Base-by-base conservation (phyloP, 257 asterid genomes). In the Schizonepeta tenuifolia region DNA sequence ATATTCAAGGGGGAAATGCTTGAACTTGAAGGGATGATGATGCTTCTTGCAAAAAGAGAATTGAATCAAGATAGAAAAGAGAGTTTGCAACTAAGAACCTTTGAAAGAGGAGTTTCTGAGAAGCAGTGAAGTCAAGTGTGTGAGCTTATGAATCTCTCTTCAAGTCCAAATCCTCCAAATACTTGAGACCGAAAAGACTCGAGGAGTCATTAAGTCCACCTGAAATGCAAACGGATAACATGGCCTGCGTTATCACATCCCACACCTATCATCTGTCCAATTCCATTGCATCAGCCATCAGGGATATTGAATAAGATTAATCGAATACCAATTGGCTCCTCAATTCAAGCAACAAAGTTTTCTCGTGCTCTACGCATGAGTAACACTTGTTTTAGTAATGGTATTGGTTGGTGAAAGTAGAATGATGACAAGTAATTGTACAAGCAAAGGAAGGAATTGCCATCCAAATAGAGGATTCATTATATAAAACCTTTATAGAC, bases 251-350 rank as follows among this genome's bases (percentile, higher is more conserved):
- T 17, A 40, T 78, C 83, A n/a, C 86, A 84, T 31, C 46, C 18
- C 11, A 81, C 83, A 14, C 88, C 86, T 5, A 7, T 57, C 63
- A 13, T 26, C 63, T 2, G 1, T 24, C n/a, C 6, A 5, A 66
- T 73, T 60, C 88, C 86, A 81, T 4, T n/a, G 2, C 56, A 49
- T 70, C 56, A 84, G 20, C 1, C 56, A 49, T 70, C 56, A 84
- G 20, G 21, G 49, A 69, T 8, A n/a, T 54, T 17, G 88, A 76
- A 38, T 2, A 0, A 2, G 67, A 51, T 11, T 76, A 7, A 67
- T 65, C 14, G 53, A 26, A 69, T 5, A 11, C 57, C 7, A 81
- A 9, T 33, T 60, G 17, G 3, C 26, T 56, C 40, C 8, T 56
- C 40, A 56, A 13, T 11, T 56, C 38, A 24, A 56, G 38, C 63